These are phyloP conservation scores for Nephelium lappaceum DNA, from an alignment of 345 rosid genomes.

Conservation along the genomic window DNA sequence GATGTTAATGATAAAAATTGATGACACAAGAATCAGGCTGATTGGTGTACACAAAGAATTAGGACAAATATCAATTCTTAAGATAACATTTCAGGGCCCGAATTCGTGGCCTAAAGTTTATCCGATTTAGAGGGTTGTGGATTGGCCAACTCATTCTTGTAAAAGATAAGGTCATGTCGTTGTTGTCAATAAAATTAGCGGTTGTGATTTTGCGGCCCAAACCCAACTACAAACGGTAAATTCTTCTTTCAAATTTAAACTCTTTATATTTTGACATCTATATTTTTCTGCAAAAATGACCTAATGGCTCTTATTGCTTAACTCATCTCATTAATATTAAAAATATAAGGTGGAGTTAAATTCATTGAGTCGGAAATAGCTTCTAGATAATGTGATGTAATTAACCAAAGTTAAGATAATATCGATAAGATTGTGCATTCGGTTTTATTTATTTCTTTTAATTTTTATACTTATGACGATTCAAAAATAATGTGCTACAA, in stretches of 20 bases:
- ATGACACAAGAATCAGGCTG: neutral
- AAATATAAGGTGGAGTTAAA: neutral
- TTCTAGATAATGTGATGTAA: neutral
- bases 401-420: no score
- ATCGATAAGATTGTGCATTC: no score
- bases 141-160: conserved; percentile 14
- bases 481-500: no score
- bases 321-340: neutral
- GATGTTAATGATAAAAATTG: neutral
- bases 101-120: neutral
- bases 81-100: conserved; percentile 12
- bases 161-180: conserved; percentile 31
- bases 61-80: conserved; percentile 4
- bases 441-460: no score
- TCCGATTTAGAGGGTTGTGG: conserved; percentile 27
- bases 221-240: neutral
- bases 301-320: neutral
- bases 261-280: neutral
- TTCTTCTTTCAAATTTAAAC: conserved; percentile 2
- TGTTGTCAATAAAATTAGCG: neutral
- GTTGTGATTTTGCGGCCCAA: conserved; percentile 6
- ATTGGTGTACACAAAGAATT: neutral
- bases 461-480: no score
- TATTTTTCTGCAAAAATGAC: neutral
- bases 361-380: no score